A percentile compares a stretch with the other conserved stretches of the same genome.
These are phyloP conservation scores for Haematococcus sp. DNA, from an alignment of 139 green algal genomes.

Conservation along the genomic window DNA sequence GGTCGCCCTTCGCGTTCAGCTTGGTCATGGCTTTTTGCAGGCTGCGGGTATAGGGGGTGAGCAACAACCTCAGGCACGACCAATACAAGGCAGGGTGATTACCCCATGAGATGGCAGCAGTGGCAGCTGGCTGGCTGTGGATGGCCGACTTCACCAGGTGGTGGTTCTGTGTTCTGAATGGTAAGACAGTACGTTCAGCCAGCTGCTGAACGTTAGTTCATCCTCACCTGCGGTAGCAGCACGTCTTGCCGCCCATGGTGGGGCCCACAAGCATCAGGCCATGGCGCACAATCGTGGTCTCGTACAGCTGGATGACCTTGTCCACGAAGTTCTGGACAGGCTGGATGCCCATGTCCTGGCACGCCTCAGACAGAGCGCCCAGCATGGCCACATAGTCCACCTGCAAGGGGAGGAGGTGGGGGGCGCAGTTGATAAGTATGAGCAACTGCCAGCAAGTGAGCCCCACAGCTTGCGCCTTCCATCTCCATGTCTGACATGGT, in stretches of 20 bases:
- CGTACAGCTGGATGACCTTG: constrained; percentile 85
- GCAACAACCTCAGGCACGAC: neutral
- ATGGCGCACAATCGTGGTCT: constrained; percentile 83
- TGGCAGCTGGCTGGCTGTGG: too few species aligned
- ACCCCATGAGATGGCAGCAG: too few species aligned
- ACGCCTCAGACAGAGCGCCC: constrained; percentile 41
- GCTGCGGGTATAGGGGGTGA: neutral
- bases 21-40: constrained; percentile 48
- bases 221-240: constrained; percentile 44
- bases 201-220: neutral
- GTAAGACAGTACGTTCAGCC: neutral
- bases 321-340: constrained; percentile 54
- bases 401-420: constrained; percentile 9
- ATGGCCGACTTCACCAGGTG: too few species aligned
- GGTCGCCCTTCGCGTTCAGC: constrained; percentile 25
- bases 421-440: too few species aligned
- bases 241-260: constrained; percentile 80
- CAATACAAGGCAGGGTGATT: neutral
- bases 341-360: constrained; percentile 52
- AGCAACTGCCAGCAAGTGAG: too few species aligned
- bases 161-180: too few species aligned
- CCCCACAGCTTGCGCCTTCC: too few species aligned
- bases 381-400: constrained; percentile 58
- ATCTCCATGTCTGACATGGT: too few species aligned
- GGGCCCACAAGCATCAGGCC: constrained; percentile 84